Conservation (phyloP, 352 stramenopile species). For the Globisporangium canariense region DNA sequence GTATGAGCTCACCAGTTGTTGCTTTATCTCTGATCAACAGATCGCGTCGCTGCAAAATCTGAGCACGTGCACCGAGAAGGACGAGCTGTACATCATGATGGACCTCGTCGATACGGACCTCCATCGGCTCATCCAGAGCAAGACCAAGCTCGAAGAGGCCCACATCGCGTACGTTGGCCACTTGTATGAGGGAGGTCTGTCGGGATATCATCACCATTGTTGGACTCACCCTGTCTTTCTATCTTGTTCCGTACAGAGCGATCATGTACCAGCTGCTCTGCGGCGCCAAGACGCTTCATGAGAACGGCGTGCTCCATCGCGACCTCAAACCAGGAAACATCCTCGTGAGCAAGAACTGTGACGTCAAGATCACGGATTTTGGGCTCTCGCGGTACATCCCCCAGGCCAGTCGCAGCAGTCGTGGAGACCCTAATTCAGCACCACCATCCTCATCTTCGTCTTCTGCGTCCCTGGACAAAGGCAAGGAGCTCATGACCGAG, state of each 20-base stretch:
- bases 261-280: slow-evolving; percentile 94
- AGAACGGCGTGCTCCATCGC: slow-evolving; percentile 85
- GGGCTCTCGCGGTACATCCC: slow-evolving; percentile 73
- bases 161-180: slow-evolving; percentile 50
- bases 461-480: slow-evolving; percentile 30
- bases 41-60: slow-evolving; percentile 79
- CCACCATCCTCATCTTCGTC: slow-evolving; percentile 14
- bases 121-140: slow-evolving; percentile 86
- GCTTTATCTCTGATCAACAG: slow-evolving; percentile 17
- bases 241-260: slow-evolving; percentile 39
- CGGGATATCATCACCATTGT: neutral
- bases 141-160: slow-evolving; percentile 80
- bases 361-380: slow-evolving; percentile 87
- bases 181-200: neutral
- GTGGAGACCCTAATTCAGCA: slow-evolving; percentile 14
- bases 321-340: slow-evolving; percentile 85
- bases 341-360: slow-evolving; percentile 83
- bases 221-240: slow-evolving; percentile 25
- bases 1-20: no score
- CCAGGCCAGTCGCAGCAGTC: slow-evolving; percentile 15
- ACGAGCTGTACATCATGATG: slow-evolving; percentile 96
- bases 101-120: slow-evolving; percentile 93
- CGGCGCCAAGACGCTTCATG: slow-evolving; percentile 88
- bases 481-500: slow-evolving; percentile 77
- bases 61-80: slow-evolving; percentile 82